A percentile compares a stretch with the other conserved stretches of the same genome.
phyloP scores from a whole-genome alignment of 164 flowering plant species.

The Vitis vinifera region ASM3070453v1 NC_081805.1:499001-499500 shows the following conservation, averaged over 20 bases:
- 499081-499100: no score
- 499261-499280: not conserved
- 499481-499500: no score
- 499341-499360: conserved; percentile 78
- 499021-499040: not conserved
- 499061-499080: no score
- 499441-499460: conserved; percentile 2
- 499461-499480: no score
- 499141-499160: not conserved
- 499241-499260: no score
- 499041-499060: conserved; percentile 13
- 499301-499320: conserved; percentile 60
- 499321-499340: conserved; percentile 76
- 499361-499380: conserved; percentile 85
- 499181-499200: no score
- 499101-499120: not conserved
- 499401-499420: conserved; percentile 82
- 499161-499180: no score
- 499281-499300: conserved; percentile 39
- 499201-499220: not conserved
- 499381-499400: conserved; percentile 81
- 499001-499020: conserved; percentile 11
- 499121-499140: not conserved
- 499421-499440: conserved; percentile 90
- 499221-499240: not conserved